Conservation (phyloP, 2,329 filamentous ascomycete genomes). For the Penicillium vulpinum region DNA sequence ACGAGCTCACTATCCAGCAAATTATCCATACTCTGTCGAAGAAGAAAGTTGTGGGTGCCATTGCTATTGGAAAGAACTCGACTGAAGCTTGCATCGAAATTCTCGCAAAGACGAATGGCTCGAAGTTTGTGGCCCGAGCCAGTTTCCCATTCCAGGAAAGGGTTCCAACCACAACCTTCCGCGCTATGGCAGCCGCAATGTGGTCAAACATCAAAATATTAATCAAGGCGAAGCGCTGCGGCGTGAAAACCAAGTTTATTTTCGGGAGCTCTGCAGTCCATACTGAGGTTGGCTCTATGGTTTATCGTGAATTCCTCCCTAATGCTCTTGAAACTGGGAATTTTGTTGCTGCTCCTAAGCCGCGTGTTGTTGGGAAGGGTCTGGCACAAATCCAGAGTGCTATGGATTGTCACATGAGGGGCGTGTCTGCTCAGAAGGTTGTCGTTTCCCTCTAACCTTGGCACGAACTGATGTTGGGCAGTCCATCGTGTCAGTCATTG, state of each 20-base stretch:
- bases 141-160: neutral
- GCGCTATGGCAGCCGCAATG: neutral
- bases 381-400: neutral
- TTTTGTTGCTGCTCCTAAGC: neutral
- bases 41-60: neutral
- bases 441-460: constrained; percentile 1
- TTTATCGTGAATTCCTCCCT: neutral
- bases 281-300: neutral
- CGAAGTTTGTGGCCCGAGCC: constrained; percentile 2
- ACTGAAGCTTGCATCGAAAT: constrained; percentile 6
- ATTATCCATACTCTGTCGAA: neutral
- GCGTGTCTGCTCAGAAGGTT: neutral
- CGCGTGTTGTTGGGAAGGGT: neutral
- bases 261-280: neutral
- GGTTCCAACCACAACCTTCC: neutral
- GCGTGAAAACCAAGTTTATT: neutral
- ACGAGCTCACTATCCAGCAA: neutral
- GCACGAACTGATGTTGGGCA: neutral
- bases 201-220: neutral
- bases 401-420: neutral
- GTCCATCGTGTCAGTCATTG: neutral
- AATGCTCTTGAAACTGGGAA: neutral
- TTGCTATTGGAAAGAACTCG: constrained; percentile 4
- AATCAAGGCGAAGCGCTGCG: neutral
- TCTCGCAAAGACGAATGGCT: neutral